These are phyloP conservation scores for Scedosporium dehoogii DNA, from an alignment of 2,329 filamentous ascomycete genomes.

Conservation along the genomic window DNA sequence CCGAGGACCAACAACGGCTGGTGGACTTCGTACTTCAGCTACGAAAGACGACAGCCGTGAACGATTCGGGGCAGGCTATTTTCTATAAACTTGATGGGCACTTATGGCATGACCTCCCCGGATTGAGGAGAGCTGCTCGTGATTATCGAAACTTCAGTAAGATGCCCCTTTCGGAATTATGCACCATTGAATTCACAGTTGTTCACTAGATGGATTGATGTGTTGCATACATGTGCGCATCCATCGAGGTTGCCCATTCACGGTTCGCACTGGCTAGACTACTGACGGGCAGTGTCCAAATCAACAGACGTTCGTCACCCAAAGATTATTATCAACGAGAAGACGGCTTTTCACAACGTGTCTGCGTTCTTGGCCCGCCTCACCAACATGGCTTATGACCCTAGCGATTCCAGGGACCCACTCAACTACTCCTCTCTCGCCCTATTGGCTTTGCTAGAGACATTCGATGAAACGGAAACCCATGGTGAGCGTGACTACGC, in stretches of 20 bases:
- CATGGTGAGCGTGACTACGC: not conserved
- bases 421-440: slow-evolving; percentile 18
- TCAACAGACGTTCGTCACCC: not conserved
- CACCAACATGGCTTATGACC: slow-evolving; percentile 9
- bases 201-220: too few relatives aligned
- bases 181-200: too few relatives aligned
- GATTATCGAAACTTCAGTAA: slow-evolving; percentile 19
- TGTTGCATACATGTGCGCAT: not conserved
- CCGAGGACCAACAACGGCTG: slow-evolving; percentile 13
- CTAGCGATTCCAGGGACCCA: slow-evolving; percentile 4
- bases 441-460: slow-evolving; percentile 18
- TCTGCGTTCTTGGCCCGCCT: slow-evolving; percentile 17
- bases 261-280: not conserved
- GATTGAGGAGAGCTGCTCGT: slow-evolving; percentile 16
- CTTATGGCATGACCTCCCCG: slow-evolving; percentile 19
- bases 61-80: slow-evolving; percentile 12
- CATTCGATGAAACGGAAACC: slow-evolving; percentile 15
- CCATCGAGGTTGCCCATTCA: not conserved
- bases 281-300: not conserved
- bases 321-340: not conserved
- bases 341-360: slow-evolving; percentile 11
- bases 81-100: slow-evolving; percentile 10
- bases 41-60: slow-evolving; percentile 10
- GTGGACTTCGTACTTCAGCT: slow-evolving; percentile 14
- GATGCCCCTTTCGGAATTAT: not conserved